phyloP scores from a whole-genome alignment of 495 filamentous ascomycete genomes.

The Neurospora sp. region DNA sequence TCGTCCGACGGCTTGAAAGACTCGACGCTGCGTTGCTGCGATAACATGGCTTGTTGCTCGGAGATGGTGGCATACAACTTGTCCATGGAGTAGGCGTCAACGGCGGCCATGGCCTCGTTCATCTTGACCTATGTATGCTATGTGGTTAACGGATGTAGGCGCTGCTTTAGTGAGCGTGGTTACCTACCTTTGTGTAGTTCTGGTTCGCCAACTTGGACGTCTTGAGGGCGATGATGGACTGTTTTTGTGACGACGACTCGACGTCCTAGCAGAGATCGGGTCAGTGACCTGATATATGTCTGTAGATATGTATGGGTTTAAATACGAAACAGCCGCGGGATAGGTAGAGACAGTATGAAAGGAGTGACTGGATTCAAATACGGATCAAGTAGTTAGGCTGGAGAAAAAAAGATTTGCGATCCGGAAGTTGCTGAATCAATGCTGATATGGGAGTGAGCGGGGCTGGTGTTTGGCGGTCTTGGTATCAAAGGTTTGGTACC shows the following conservation, averaged over 20 bases:
- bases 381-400: neutral
- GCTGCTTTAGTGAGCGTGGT: slow-evolving; percentile 26
- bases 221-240: slow-evolving; percentile 31
- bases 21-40: slow-evolving; percentile 39
- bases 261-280: neutral
- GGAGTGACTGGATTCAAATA: neutral
- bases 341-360: neutral
- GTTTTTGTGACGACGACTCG: slow-evolving; percentile 23
- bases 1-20: slow-evolving; percentile 36
- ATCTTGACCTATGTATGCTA: slow-evolving; percentile 24
- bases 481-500: neutral
- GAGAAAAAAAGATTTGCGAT: neutral
- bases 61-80: slow-evolving; percentile 55
- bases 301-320: neutral
- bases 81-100: slow-evolving; percentile 41
- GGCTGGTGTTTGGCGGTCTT: neutral
- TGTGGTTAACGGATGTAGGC: neutral
- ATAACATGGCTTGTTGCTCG: slow-evolving; percentile 51
- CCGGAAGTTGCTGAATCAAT: neutral
- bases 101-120: slow-evolving; percentile 25
- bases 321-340: neutral
- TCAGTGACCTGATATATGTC: neutral
- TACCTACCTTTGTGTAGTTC: slow-evolving; percentile 31
- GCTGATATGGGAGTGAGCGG: neutral
- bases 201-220: slow-evolving; percentile 42